Evolutionary conservation across 2,329 filamentous ascomycete species (phyloP).

Genomic region (Nemania sp.): DNA sequence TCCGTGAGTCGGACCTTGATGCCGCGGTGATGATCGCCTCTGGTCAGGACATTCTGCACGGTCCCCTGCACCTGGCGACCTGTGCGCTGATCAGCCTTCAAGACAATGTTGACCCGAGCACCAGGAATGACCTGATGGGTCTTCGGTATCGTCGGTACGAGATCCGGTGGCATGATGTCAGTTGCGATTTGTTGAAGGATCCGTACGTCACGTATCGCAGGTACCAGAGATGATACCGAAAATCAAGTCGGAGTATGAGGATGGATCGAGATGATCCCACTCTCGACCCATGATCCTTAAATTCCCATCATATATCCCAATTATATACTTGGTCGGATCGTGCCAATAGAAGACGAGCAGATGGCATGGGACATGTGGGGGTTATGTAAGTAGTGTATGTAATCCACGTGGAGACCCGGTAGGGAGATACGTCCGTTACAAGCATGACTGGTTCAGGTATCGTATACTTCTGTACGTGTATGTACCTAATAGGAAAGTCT

Average conservation of each 20-base stretch:
- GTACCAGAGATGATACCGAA: neutral
- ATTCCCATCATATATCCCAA: too few relatives aligned
- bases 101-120: constrained; percentile 69
- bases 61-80: constrained; percentile 70
- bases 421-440: too few relatives aligned
- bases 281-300: too few relatives aligned
- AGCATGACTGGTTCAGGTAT: too few relatives aligned
- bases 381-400: too few relatives aligned
- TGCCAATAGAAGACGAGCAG: too few relatives aligned
- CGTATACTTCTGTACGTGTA: neutral
- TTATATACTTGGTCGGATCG: too few relatives aligned
- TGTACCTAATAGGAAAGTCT: neutral
- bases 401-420: too few relatives aligned
- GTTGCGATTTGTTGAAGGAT: neutral
- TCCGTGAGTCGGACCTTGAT: constrained; percentile 77
- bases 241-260: neutral
- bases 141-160: constrained; percentile 56
- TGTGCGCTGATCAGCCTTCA: constrained; percentile 77
- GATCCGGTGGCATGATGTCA: constrained; percentile 9
- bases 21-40: constrained; percentile 74
- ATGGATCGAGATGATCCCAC: too few relatives aligned
- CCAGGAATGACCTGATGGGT: constrained; percentile 62
- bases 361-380: too few relatives aligned
- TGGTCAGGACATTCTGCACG: constrained; percentile 70
- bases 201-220: neutral